A percentile compares a stretch with the other conserved stretches of the same genome.
phyloP scores from a whole-genome alignment of 352 stramenopile genomes.

The Phytophthora rubi region DNA sequence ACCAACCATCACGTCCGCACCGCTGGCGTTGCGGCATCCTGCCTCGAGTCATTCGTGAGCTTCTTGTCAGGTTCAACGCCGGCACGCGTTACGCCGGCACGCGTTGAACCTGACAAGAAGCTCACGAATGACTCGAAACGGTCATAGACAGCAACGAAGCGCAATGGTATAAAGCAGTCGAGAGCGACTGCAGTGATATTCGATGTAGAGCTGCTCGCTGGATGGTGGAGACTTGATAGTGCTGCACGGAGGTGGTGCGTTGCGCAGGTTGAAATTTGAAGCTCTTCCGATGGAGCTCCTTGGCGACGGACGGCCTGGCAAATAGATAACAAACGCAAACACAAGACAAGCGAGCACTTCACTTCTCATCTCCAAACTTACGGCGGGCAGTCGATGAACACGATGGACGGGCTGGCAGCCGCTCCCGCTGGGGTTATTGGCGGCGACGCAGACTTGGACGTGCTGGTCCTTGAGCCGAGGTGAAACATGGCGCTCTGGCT shows the following conservation, averaged over 20 bases:
- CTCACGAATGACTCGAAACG: neutral
- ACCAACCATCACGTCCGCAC: neutral
- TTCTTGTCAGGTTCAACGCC: no score
- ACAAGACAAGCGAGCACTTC: conserved; percentile 1
- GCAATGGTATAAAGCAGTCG: neutral
- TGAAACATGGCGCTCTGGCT: conserved; percentile 16
- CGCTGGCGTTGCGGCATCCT: neutral
- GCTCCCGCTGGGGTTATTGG: neutral
- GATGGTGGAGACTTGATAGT: neutral
- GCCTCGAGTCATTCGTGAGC: no score
- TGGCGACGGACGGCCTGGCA: neutral
- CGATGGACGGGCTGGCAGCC: conserved; percentile 25
- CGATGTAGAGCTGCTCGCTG: neutral
- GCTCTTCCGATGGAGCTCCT: conserved; percentile 34
- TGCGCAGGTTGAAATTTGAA: neutral
- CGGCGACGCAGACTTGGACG: neutral
- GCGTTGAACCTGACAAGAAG: neutral
- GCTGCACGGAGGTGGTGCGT: neutral
- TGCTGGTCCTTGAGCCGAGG: conserved; percentile 7
- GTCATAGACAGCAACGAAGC: neutral
- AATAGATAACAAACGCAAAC: conserved; percentile 23
- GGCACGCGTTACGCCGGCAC: no score
- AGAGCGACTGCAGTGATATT: neutral
- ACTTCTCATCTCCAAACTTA: conserved; percentile 12
- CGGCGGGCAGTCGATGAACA: conserved; percentile 42